Evolutionary conservation across 306 rosid species (phyloP).

Genomic region (Sphenostylis stenocarpa): DNA sequence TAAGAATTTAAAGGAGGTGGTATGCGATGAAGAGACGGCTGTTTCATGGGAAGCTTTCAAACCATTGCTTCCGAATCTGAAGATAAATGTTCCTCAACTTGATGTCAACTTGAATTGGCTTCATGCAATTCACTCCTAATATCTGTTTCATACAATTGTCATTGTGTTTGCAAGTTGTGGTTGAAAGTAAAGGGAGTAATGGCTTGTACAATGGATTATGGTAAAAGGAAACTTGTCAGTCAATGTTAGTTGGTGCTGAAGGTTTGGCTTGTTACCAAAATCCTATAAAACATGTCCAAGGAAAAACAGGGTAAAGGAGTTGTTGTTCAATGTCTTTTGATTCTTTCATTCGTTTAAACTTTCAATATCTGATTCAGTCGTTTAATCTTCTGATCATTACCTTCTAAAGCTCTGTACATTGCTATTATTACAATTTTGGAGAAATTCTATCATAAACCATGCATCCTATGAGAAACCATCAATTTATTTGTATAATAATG

Average conservation of each 20-base stretch:
- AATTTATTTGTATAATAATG: not conserved
- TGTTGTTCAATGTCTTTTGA: not conserved
- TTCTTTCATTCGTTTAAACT: not conserved
- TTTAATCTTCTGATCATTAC: not conserved
- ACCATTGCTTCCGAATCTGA: constrained; percentile 12
- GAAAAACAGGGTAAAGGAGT: not conserved
- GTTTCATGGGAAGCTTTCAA: constrained; percentile 32
- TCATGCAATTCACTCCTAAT: not conserved
- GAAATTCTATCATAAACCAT: not conserved
- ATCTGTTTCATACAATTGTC: not conserved
- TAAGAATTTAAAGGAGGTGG: constrained; percentile 41
- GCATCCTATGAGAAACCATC: not conserved
- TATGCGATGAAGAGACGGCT: constrained; percentile 57
- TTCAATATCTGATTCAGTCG: not conserved
- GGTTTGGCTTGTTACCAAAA: not conserved
- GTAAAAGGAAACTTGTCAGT: not conserved
- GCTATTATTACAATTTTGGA: not conserved
- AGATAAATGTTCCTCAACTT: constrained; percentile 2
- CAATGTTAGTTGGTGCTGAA: not conserved
- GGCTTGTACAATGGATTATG: not conserved
- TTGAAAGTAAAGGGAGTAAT: not conserved
- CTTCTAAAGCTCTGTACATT: not conserved
- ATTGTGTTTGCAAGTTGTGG: not conserved
- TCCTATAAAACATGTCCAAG: not conserved
- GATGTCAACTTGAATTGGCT: not conserved